Percentiles rank a stretch among this genome's conserved stretches.
Evolutionary conservation across 1,284 basidiomycete species (phyloP).

Genomic region (Spongispora temasekensis): DNA sequence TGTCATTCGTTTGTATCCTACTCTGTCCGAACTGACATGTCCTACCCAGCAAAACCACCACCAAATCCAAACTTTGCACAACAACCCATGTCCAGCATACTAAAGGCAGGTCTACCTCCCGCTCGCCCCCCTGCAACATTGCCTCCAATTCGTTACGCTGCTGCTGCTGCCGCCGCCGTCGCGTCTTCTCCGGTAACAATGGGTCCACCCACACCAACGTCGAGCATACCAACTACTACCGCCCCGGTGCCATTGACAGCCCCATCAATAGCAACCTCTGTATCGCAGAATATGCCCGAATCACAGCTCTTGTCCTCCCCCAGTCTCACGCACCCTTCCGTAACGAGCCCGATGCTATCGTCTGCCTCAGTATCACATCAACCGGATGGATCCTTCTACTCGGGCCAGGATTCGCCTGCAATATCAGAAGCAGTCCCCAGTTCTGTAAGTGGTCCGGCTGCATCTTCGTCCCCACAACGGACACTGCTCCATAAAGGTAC

Average conservation of each 20-base stretch:
- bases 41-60: conserved; percentile 67
- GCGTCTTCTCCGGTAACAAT: conserved; percentile 31
- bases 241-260: conserved; percentile 38
- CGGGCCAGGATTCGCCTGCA: conserved; percentile 66
- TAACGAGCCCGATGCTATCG: conserved; percentile 76
- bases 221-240: conserved; percentile 33
- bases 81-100: conserved; percentile 78
- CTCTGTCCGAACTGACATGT: conserved; percentile 18
- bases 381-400: conserved; percentile 70
- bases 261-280: conserved; percentile 40
- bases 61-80: conserved; percentile 80
- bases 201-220: conserved; percentile 38
- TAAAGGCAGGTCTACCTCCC: conserved; percentile 66
- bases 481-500: conserved; percentile 47
- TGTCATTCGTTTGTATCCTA: conserved; percentile 30
- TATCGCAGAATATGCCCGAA: conserved; percentile 45
- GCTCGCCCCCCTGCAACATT: conserved; percentile 56
- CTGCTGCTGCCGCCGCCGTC: conserved; percentile 88
- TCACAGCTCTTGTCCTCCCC: conserved; percentile 65
- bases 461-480: conserved; percentile 59
- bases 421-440: conserved; percentile 67
- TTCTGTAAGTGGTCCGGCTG: conserved; percentile 52
- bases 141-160: conserved; percentile 88
- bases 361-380: conserved; percentile 74
- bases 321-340: conserved; percentile 76